Evolutionary conservation across 805 yeast species (phyloP).

Genomic region (Millerozyma miso): DNA sequence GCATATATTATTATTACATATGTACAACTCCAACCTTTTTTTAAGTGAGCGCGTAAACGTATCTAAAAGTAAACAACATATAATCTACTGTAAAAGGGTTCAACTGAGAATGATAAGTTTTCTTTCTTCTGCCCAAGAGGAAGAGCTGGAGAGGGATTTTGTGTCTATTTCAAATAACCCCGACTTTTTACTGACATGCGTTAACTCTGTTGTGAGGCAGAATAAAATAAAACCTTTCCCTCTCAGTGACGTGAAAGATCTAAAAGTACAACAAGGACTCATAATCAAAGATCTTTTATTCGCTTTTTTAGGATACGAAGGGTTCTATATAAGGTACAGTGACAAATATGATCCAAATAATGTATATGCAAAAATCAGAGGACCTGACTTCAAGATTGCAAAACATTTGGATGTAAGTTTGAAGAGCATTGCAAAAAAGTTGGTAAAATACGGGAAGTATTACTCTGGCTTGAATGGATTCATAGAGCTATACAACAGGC

Average conservation of each 20-base stretch:
- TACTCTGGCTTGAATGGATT: conserved; percentile 58
- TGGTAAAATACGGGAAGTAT: conserved; percentile 60
- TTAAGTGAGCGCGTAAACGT: background rate
- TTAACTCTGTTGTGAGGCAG: conserved; percentile 6
- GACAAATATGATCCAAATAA: conserved; percentile 51
- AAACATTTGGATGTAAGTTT: conserved; percentile 70
- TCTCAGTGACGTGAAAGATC: conserved; percentile 42
- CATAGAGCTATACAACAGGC: conserved; percentile 52
- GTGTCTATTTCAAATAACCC: conserved; percentile 15
- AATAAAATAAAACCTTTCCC: conserved; percentile 38
- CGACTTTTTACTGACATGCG: conserved; percentile 11
- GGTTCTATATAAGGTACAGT: conserved; percentile 66
- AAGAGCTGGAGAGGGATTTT: conserved; percentile 10
- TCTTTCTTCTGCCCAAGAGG: conserved; percentile 9
- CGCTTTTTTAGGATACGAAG: conserved; percentile 72
- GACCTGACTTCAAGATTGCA: conserved; percentile 74
- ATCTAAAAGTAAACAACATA: background rate
- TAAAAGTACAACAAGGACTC: conserved; percentile 65
- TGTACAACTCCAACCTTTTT: background rate
- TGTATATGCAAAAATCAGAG: conserved; percentile 42
- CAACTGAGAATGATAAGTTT: conserved; percentile 8
- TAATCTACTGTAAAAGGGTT: background rate
- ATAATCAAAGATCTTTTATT: conserved; percentile 66
- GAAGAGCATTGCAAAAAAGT: conserved; percentile 60
- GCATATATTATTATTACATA: background rate